phyloP scores from a whole-genome alignment of 495 filamentous ascomycete species.

The Xylaria nigripes region DNA sequence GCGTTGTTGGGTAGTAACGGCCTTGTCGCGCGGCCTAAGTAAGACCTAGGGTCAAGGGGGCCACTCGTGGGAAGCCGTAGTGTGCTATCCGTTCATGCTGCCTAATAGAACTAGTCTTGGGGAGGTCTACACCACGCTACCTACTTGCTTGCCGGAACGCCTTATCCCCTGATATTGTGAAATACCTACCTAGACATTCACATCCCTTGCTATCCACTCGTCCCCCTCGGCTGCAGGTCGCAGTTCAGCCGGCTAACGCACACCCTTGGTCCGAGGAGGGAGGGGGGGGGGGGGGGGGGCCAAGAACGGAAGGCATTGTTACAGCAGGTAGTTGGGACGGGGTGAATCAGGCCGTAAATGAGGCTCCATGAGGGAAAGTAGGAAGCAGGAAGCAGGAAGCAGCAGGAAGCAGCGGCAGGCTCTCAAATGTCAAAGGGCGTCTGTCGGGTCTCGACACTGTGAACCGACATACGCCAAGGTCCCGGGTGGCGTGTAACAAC shows the following conservation, averaged over 20 bases:
- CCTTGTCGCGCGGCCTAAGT: conserved; percentile 11
- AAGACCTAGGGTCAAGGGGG: conserved; percentile 8
- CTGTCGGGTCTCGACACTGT: conserved; percentile 4
- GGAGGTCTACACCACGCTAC: background rate
- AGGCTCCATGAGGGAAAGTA: background rate
- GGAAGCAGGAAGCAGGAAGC: background rate
- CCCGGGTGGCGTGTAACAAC: conserved; percentile 7
- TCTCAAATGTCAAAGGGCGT: background rate
- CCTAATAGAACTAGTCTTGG: conserved; percentile 13
- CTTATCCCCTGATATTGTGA: no score
- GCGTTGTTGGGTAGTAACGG: conserved; percentile 9
- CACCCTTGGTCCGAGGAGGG: background rate
- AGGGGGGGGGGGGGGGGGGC: background rate
- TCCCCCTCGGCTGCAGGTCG: conserved; percentile 12
- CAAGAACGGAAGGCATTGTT: background rate
- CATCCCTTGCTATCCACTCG: conserved; percentile 14
- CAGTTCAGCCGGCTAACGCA: conserved; percentile 10
- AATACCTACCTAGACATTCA: background rate
- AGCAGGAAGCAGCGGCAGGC: background rate
- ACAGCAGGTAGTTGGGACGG: no score
- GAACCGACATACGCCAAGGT: conserved; percentile 5
- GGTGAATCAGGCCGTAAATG: background rate
- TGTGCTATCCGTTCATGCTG: conserved; percentile 11
- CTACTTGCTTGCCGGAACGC: no score
- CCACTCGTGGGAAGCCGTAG: conserved; percentile 8